phyloP scores from a whole-genome alignment of 352 stramenopile species.

The Phytopythium delawarense region DNA sequence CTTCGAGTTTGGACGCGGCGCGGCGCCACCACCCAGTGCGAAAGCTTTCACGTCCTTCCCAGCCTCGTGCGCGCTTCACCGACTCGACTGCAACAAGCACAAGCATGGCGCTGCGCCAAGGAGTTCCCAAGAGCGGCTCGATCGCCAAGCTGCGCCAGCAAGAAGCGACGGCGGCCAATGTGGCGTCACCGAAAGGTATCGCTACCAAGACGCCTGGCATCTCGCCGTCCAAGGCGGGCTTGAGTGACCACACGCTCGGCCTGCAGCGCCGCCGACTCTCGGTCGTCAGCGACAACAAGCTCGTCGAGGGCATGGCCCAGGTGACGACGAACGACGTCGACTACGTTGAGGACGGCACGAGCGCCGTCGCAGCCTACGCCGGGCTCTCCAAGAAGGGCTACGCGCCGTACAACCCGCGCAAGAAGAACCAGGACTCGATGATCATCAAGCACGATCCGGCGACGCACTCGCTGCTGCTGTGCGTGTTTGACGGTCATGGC shows the following conservation, averaged over 20 bases:
- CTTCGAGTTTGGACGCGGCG: conserved; percentile 6
- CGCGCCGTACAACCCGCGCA: conserved; percentile 93
- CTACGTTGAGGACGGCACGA: conserved; percentile 55
- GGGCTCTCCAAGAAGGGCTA: conserved; percentile 84
- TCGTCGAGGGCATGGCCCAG: conserved; percentile 72
- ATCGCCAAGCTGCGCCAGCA: conserved; percentile 56
- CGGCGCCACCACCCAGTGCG: not conserved
- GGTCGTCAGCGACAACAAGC: conserved; percentile 79
- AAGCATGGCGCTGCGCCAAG: conserved; percentile 38
- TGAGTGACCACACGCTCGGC: conserved; percentile 50
- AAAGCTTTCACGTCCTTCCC: not conserved
- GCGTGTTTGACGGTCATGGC: conserved; percentile 96
- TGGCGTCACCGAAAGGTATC: conserved; percentile 79
- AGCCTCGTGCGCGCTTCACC: not conserved
- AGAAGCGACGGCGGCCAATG: conserved; percentile 56
- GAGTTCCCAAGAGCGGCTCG: conserved; percentile 40
- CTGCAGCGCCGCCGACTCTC: conserved; percentile 64
- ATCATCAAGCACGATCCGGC: conserved; percentile 92
- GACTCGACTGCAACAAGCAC: conserved; percentile 11
- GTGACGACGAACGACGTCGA: conserved; percentile 58
- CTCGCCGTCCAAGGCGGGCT: conserved; percentile 28
- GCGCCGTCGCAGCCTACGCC: conserved; percentile 60
- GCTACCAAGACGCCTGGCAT: conserved; percentile 63
- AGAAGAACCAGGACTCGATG: conserved; percentile 98
- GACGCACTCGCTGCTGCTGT: conserved; percentile 92